phyloP scores from a whole-genome alignment of 345 rosid species.

The Populus ilicifolia region DNA sequence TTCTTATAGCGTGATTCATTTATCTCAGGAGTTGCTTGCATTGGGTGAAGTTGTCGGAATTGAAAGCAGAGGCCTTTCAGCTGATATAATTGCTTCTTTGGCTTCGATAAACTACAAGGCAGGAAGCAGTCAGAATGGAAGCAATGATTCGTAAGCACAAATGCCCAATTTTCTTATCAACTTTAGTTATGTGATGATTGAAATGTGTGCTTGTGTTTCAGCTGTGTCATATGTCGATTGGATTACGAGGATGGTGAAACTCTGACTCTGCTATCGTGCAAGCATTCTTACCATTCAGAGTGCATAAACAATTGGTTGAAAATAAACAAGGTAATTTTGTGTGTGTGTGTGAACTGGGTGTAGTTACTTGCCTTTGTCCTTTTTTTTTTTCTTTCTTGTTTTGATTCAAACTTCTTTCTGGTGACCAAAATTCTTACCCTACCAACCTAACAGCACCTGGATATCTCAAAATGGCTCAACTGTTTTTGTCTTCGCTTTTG shows the following conservation, averaged over 20 bases:
- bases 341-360: not conserved
- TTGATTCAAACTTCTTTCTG: not conserved
- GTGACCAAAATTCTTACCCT: not conserved
- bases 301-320: conserved; percentile 95
- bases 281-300: conserved; percentile 87
- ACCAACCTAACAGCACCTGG: not conserved
- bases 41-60: conserved; percentile 85
- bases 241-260: conserved; percentile 86
- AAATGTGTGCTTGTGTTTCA: conserved; percentile 33
- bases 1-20: conserved; percentile 5
- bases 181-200: not conserved
- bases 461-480: not conserved
- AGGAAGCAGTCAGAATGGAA: conserved; percentile 76
- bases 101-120: conserved; percentile 63
- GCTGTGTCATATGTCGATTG: conserved; percentile 87
- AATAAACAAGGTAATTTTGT: conserved; percentile 66
- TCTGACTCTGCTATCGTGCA: conserved; percentile 79
- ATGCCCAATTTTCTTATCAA: conserved; percentile 16
- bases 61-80: conserved; percentile 89
- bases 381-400: not conserved
- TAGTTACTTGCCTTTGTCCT: not conserved
- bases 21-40: conserved; percentile 79
- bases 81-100: conserved; percentile 70
- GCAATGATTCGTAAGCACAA: conserved; percentile 73
- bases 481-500: not conserved